These are phyloP conservation scores for Lithospermum erythrorhizon DNA, from an alignment of 257 asterid genomes.

Conservation along the genomic window DNA sequence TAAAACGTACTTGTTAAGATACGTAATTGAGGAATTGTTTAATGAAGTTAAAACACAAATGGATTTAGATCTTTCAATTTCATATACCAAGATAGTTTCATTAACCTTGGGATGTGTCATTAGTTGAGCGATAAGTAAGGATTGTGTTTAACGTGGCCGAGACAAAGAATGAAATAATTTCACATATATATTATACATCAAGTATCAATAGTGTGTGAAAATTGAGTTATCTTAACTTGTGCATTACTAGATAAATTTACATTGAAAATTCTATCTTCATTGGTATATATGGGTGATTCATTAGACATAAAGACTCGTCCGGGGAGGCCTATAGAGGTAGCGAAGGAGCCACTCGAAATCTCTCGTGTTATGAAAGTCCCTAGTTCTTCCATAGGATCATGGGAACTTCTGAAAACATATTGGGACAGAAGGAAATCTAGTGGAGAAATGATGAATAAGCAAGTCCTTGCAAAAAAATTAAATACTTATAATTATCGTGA, in stretches of 20 bases:
- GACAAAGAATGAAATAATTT: too few relatives aligned
- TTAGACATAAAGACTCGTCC: constrained; percentile 2
- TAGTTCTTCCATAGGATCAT: neutral
- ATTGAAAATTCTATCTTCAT: too few relatives aligned
- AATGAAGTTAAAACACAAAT: too few relatives aligned
- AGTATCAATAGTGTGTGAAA: neutral
- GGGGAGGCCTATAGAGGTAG: neutral
- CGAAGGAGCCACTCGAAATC: neutral
- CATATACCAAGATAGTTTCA: too few relatives aligned
- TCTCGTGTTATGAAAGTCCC: neutral
- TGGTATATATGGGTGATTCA: neutral
- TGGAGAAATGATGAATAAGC: neutral
- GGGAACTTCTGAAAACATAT: constrained; percentile 6
- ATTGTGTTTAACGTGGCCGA: too few relatives aligned
- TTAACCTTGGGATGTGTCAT: too few relatives aligned
- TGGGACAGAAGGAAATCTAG: neutral
- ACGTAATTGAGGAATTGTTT: too few relatives aligned
- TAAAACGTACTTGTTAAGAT: too few relatives aligned
- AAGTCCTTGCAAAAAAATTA: neutral
- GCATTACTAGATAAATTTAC: neutral
- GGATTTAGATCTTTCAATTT: too few relatives aligned
- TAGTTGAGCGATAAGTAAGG: too few relatives aligned
- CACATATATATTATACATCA: too few relatives aligned
- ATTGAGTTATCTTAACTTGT: neutral
- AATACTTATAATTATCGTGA: neutral